Evolutionary conservation across 148 eudicot genomes (phyloP).

Genomic region (Dianthus caryophyllus): DNA sequence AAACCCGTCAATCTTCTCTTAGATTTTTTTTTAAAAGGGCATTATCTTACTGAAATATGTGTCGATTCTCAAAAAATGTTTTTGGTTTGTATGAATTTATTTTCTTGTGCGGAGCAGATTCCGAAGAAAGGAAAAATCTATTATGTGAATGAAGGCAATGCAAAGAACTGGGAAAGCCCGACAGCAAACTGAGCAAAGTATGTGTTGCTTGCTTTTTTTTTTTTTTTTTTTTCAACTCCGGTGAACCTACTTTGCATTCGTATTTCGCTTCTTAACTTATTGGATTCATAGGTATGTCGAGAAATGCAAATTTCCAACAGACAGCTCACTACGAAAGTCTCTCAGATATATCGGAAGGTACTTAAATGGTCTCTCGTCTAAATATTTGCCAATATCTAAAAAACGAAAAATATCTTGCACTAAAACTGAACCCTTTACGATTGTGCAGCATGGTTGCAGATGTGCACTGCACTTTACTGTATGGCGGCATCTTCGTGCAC

Average conservation of each 20-base stretch:
- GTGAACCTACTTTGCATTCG: constrained; percentile 1
- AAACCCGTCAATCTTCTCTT: no score
- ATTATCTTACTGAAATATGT: no score
- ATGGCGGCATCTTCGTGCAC: constrained; percentile 96
- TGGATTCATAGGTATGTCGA: constrained; percentile 65
- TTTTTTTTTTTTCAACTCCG: background rate
- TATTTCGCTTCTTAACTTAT: constrained; percentile 11
- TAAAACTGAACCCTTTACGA: constrained; percentile 3
- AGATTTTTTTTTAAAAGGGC: no score
- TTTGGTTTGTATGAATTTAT: background rate
- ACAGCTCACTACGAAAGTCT: constrained; percentile 84
- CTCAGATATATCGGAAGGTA: constrained; percentile 99
- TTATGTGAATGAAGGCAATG: constrained; percentile 98
- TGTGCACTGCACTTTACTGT: constrained; percentile 91
- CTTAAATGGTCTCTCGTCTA: background rate
- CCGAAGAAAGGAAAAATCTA: constrained; percentile 93
- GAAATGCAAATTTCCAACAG: constrained; percentile 86
- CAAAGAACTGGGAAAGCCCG: constrained; percentile 93
- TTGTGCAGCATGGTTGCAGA: constrained; percentile 91
- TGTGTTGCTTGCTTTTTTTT: constrained; percentile 20
- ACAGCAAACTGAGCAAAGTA: constrained; percentile 90
- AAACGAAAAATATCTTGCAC: background rate
- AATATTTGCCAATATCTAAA: background rate
- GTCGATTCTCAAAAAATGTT: no score
- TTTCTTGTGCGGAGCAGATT: constrained; percentile 49